These are phyloP conservation scores for Wallacemonas sp. DNA, from an alignment of 208 protist species.

Conservation along the genomic window DNA sequence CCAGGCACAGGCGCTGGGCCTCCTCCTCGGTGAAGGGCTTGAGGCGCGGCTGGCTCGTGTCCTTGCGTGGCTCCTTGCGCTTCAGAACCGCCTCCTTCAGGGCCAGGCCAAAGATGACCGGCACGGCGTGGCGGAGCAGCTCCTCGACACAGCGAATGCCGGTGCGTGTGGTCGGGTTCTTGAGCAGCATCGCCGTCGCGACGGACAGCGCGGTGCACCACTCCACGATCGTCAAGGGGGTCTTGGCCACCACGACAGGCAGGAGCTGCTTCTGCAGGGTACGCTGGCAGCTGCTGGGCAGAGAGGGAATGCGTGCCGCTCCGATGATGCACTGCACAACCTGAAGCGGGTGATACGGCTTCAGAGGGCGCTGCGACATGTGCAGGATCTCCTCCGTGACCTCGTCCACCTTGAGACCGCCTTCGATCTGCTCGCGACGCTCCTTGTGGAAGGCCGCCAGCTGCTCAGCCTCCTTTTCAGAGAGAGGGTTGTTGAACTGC, in stretches of 20 bases:
- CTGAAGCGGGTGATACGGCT: constrained; percentile 57
- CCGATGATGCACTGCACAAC: constrained; percentile 62
- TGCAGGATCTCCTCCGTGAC: constrained; percentile 45
- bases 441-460: constrained; percentile 47
- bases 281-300: constrained; percentile 53
- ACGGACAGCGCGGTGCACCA: constrained; percentile 49
- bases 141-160: constrained; percentile 60
- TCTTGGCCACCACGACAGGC: constrained; percentile 33
- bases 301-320: constrained; percentile 51
- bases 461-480: constrained; percentile 59
- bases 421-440: constrained; percentile 60
- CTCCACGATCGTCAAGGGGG: constrained; percentile 55
- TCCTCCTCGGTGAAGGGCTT: constrained; percentile 45
- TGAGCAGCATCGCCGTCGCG: constrained; percentile 28
- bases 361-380: constrained; percentile 48
- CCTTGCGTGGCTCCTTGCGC: constrained; percentile 25
- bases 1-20: constrained; percentile 42
- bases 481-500: constrained; percentile 77
- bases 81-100: constrained; percentile 17
- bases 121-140: constrained; percentile 52
- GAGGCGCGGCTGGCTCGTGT: constrained; percentile 35
- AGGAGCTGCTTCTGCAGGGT: constrained; percentile 68
- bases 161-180: constrained; percentile 30
- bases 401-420: constrained; percentile 51
- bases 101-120: constrained; percentile 41